A percentile compares a stretch with the other conserved stretches of the same genome.
phyloP scores from a whole-genome alignment of 2,329 filamentous ascomycete species.

The Calonectria crousiana region DNA sequence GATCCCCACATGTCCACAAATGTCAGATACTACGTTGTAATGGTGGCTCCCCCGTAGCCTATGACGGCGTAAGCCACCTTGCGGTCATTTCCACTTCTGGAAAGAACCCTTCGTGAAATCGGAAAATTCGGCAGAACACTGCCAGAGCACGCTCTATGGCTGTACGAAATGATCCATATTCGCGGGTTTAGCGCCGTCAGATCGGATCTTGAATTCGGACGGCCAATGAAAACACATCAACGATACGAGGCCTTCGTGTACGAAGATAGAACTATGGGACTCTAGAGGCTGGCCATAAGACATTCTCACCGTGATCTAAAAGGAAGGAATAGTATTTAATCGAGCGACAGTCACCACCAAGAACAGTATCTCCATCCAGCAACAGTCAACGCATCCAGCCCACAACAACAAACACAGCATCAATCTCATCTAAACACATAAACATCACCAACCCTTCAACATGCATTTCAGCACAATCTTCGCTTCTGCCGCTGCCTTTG shows the following conservation, averaged over 20 bases:
- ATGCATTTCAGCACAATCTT: background rate
- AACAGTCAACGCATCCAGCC: background rate
- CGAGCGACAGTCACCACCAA: background rate
- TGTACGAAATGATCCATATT: background rate
- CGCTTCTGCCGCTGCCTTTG: background rate
- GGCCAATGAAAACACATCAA: no score
- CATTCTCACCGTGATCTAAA: no score
- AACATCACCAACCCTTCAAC: background rate
- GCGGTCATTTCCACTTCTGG: background rate
- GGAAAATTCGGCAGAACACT: background rate
- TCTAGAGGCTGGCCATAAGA: no score
- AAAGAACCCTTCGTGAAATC: background rate
- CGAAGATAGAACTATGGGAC: no score
- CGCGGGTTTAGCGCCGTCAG: background rate
- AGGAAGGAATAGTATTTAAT: background rate
- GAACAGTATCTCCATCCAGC: background rate
- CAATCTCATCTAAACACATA: background rate
- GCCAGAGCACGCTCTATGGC: no score
- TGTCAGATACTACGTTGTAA: constrained; percentile 7
- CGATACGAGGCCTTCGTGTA: no score
- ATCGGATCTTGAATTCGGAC: background rate
- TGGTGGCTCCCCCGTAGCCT: background rate
- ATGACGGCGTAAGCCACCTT: background rate
- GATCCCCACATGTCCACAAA: background rate
- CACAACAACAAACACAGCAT: background rate